phyloP scores from a whole-genome alignment of 1,284 basidiomycete genomes.

The Amylostereum chailletii region DNA sequence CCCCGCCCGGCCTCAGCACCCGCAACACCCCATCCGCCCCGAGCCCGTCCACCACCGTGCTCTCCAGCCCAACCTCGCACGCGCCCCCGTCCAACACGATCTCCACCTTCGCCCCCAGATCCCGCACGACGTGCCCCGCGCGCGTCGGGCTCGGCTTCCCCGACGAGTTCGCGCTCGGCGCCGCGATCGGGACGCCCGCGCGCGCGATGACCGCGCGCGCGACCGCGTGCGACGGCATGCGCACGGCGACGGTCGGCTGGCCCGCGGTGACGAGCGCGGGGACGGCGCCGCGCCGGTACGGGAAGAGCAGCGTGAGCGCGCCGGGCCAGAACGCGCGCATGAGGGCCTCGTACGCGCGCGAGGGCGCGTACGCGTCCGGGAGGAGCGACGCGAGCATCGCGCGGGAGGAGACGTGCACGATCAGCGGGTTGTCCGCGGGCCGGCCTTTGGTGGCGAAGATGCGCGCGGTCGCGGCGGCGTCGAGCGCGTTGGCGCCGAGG shows the following conservation, averaged over 20 bases:
- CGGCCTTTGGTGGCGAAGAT: constrained; percentile 92
- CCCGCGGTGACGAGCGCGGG: constrained; percentile 69
- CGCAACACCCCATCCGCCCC: constrained; percentile 67
- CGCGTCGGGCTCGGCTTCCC: constrained; percentile 92
- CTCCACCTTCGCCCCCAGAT: constrained; percentile 68
- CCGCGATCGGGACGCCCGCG: constrained; percentile 75
- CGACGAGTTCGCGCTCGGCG: constrained; percentile 93
- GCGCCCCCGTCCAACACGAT: constrained; percentile 91
- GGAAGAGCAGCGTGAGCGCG: constrained; percentile 88
- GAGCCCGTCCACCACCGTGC: constrained; percentile 90
- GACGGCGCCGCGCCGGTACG: constrained; percentile 49
- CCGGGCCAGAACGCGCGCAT: constrained; percentile 94
- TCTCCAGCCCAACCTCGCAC: constrained; percentile 89
- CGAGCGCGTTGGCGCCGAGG: constrained; percentile 80
- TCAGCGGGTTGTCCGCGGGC: constrained; percentile 94
- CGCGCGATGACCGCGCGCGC: constrained; percentile 84
- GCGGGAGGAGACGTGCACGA: constrained; percentile 89
- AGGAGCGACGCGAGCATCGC: constrained; percentile 75
- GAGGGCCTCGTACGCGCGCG: constrained; percentile 60
- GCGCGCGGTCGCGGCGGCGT: constrained; percentile 52
- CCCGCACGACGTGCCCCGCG: constrained; percentile 80
- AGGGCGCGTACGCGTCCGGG: constrained; percentile 48
- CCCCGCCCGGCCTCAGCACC: constrained; percentile 85
- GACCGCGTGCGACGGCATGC: constrained; percentile 92
- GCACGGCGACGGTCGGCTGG: constrained; percentile 80